These are phyloP conservation scores for Ustilago nuda DNA, from an alignment of 1,284 basidiomycete genomes.

Conservation along the genomic window DNA sequence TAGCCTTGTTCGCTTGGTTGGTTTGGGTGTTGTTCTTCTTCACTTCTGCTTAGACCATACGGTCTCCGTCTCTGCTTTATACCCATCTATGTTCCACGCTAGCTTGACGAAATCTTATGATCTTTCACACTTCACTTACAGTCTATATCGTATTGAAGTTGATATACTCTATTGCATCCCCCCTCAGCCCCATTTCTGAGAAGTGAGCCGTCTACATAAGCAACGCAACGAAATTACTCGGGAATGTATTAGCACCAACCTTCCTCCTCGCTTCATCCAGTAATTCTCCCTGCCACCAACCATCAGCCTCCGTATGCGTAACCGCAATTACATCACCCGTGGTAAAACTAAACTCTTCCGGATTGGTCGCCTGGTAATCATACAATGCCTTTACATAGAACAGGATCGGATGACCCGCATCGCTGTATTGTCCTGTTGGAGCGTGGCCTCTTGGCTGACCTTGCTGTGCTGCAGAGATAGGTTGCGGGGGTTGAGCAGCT, in stretches of 20 bases:
- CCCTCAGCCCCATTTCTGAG: background rate
- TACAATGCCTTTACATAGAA: slow-evolving; percentile 86
- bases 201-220: slow-evolving; percentile 68
- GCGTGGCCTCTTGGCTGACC: slow-evolving; percentile 61
- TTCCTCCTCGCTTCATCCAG: slow-evolving; percentile 84
- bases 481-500: slow-evolving; percentile 30
- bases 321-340: slow-evolving; percentile 91
- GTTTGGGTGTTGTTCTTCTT: slow-evolving; percentile 26
- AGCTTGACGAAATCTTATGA: background rate
- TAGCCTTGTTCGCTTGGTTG: slow-evolving; percentile 47
- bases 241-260: slow-evolving; percentile 85
- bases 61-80: slow-evolving; percentile 4
- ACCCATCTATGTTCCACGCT: slow-evolving; percentile 3
- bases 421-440: slow-evolving; percentile 79
- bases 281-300: slow-evolving; percentile 88
- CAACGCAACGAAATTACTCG: slow-evolving; percentile 83
- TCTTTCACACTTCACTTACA: background rate
- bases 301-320: slow-evolving; percentile 88
- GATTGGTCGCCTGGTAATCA: slow-evolving; percentile 86
- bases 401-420: slow-evolving; percentile 80
- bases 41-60: slow-evolving; percentile 1
- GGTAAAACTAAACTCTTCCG: slow-evolving; percentile 88
- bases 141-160: background rate
- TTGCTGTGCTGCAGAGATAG: slow-evolving; percentile 29
- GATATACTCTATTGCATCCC: background rate